phyloP scores from a whole-genome alignment of 352 stramenopile genomes.

The Blastocystis sp. region DNA sequence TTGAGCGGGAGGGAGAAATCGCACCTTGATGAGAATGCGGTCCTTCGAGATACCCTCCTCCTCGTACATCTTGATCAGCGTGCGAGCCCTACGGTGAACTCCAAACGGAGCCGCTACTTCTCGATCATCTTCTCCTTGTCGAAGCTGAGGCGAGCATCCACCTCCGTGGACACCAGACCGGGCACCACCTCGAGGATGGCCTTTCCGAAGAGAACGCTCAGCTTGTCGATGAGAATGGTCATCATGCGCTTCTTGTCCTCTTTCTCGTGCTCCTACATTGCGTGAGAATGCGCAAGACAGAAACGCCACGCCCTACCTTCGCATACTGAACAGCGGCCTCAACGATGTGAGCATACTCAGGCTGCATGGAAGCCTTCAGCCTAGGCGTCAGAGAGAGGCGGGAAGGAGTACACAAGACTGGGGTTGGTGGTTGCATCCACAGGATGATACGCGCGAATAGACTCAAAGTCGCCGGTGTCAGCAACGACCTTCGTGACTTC shows the following conservation, averaged over 20 bases:
- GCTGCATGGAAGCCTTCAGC: conserved; percentile 87
- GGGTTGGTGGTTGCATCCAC: conserved; percentile 92
- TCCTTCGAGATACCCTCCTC: conserved; percentile 87
- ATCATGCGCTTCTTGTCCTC: conserved; percentile 82
- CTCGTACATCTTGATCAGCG: conserved; percentile 94
- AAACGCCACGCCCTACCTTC: conserved; percentile 75
- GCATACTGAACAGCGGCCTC: conserved; percentile 89
- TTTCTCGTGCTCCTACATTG: conserved; percentile 62
- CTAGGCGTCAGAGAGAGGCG: not conserved
- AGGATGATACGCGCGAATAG: conserved; percentile 70
- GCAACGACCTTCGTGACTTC: conserved; percentile 92
- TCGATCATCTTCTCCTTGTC: conserved; percentile 75
- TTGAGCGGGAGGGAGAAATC: not conserved
- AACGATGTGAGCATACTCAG: conserved; percentile 90
- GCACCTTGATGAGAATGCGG: conserved; percentile 94
- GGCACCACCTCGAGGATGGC: conserved; percentile 92
- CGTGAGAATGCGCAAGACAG: conserved; percentile 18
- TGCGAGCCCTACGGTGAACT: conserved; percentile 72
- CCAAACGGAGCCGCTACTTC: not conserved
- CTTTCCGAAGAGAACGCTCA: conserved; percentile 94
- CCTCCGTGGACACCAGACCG: conserved; percentile 95
- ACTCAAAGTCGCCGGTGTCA: conserved; percentile 91
- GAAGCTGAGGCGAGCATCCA: conserved; percentile 88
- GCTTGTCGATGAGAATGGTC: conserved; percentile 89
- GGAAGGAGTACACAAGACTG: conserved; percentile 85